Evolutionary conservation across 352 stramenopile species (phyloP), one percentile per base, ranked within the genome.

Genomic region (Phytophthora boehmeriae): DNA sequence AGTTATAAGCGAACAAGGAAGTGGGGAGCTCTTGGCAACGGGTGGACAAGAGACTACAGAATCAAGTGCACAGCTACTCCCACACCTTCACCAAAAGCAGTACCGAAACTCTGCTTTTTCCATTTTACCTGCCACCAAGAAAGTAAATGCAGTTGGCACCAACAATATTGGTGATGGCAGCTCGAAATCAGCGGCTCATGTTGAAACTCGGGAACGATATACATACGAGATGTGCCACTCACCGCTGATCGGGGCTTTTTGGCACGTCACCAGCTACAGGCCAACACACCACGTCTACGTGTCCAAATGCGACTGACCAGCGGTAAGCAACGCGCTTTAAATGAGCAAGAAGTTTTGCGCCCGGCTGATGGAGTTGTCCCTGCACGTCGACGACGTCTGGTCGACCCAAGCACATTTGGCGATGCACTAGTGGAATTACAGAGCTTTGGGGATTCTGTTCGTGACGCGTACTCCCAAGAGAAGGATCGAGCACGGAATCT

Each of bases 201-300:
- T 86, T 16, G 66, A 90, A 50, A 86, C 69, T 0, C 70, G 71
- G 6, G 78, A 90, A 53, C 78, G 83, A 1, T 75, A 49, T 22
- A 75, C 74, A 8, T 89, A 88, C 42, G 65, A 79, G 65, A 80
- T 92, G 75, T 79, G 69, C 44, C 87, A 92, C 54, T 92, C 80
- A 14, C 83, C 83, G 4, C 47, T 92, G 4, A 79, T 92, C 14
- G 61, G 71, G 2, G 71, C 70, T 8, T 90, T 90, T 54, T 90
- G 23, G 70, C 75, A 47, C 63, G 68, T 1, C 80, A 89, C 43
- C 53, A 86, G 8, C 66, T 92, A 10, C 67, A 86, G 25, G 60
- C 74, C 8, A 88, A 85, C 38, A 67, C 78, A 0, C 52, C 49
- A 3, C 65, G 76, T 11, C 41, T 92, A 16, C 71, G 69, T 14